Base-by-base conservation (phyloP, 768 basidiomycete genomes). In the Termitomyces sp. region DNA sequence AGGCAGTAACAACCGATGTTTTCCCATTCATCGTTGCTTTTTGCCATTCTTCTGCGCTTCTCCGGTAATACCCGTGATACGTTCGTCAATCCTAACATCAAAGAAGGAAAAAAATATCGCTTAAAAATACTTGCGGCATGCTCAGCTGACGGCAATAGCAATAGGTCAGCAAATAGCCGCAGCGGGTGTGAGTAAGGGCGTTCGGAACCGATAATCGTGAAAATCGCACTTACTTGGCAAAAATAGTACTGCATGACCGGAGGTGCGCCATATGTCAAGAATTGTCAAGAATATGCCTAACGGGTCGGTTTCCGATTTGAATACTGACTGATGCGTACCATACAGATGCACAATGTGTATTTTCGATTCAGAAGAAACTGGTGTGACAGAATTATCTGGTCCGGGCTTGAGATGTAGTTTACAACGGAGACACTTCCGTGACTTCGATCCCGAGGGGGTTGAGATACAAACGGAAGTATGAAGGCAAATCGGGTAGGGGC, bases 401-500 rank as follows among this genome's bases (percentile, higher is more conserved):
- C 27, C 50, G 50, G 35, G 50, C 25, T 9, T n/a, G 10, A 16
- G 27, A 28, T 40, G 25, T 37, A 50, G 27, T 51, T 14, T 51
- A 51, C 50, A 51, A 19, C 25, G 25, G 37, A 25, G 23, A 50
- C 10, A 49, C 48, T 7, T 48, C 35, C 14, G 48, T 49, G 48
- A 35, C 49, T 50, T 50, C 10, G 6, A 28, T 39, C 17, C 50
- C 37, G 12, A n/a, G 21, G 37, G 48, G 21, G 46, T 25, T 37
- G 16, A 16, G 16, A 32, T 49, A 34, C 37, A 56, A 50, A 41
- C 16, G 51, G 55, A 21, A 34, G 40, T 49, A 34, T 47, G 52
- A 53, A 39, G 44, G 61, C 49, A 47, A 57, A 57, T 56, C 47
- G 32, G n/a, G 56, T 64, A 21, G 47, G n/a, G 43, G 7, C 30